phyloP scores from a whole-genome alignment of 306 rosid genomes.

The Trifolium dubium region DNA sequence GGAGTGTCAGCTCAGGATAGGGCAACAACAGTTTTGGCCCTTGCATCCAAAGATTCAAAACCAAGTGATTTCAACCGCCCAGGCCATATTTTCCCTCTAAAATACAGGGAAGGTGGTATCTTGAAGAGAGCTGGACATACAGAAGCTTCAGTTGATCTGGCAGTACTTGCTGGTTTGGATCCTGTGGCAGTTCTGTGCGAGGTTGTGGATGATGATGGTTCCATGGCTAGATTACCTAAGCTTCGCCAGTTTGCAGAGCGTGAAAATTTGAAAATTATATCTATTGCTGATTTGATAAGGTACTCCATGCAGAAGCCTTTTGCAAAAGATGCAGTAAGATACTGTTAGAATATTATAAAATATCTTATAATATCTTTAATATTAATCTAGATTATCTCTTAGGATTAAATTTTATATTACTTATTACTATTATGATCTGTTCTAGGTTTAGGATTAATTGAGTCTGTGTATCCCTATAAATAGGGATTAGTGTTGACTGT shows the following conservation, averaged over 20 bases:
- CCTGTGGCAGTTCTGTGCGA: slow-evolving; percentile 87
- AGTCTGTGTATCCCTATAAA: too few relatives aligned
- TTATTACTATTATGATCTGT: too few relatives aligned
- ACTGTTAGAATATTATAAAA: neutral
- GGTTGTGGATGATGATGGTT: slow-evolving; percentile 97
- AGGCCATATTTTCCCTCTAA: slow-evolving; percentile 92
- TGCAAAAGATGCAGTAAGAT: slow-evolving; percentile 4
- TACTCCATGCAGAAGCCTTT: slow-evolving; percentile 35
- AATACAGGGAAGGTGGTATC: slow-evolving; percentile 92
- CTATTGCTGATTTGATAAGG: slow-evolving; percentile 94
- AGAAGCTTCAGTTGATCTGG: slow-evolving; percentile 94
- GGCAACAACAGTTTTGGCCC: slow-evolving; percentile 86
- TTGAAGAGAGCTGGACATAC: slow-evolving; percentile 98
- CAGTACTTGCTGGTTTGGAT: slow-evolving; percentile 81
- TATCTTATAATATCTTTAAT: too few relatives aligned
- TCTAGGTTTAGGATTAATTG: too few relatives aligned
- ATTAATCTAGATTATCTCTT: too few relatives aligned
- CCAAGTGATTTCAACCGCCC: slow-evolving; percentile 94
- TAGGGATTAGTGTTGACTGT: too few relatives aligned
- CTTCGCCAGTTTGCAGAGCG: slow-evolving; percentile 77
- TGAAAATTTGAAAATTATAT: slow-evolving; percentile 83
- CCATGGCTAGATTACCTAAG: slow-evolving; percentile 95
- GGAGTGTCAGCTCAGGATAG: slow-evolving; percentile 97
- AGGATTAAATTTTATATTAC: too few relatives aligned
- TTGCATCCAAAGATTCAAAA: slow-evolving; percentile 83